Conservation (phyloP, 129 eudicot species). For the Ambrosia trifida region DNA sequence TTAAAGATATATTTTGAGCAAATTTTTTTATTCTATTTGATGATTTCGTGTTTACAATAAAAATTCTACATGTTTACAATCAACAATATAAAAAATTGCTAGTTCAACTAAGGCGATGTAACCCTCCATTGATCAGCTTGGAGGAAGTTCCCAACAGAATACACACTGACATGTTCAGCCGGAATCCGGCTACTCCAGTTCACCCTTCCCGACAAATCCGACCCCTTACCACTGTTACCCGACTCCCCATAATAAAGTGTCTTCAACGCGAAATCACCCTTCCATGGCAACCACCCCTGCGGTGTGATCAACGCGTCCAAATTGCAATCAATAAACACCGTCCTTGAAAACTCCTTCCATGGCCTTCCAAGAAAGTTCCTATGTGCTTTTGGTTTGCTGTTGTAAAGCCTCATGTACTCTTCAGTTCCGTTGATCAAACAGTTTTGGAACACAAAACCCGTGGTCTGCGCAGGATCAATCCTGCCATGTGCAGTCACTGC, state of each 20-base stretch:
- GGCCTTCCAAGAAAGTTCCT: constrained; percentile 71
- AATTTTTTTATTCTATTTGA: no score
- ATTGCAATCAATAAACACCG: constrained; percentile 47
- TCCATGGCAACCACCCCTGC: constrained; percentile 80
- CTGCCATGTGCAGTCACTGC: constrained; percentile 82
- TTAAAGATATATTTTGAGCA: no score
- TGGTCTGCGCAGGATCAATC: constrained; percentile 62
- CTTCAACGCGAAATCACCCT: constrained; percentile 56
- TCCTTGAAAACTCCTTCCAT: constrained; percentile 80
- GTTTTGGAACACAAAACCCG: constrained; percentile 61
- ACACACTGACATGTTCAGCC: constrained; percentile 42
- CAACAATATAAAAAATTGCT: not conserved
- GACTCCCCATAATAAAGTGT: constrained; percentile 72
- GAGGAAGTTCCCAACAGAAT: constrained; percentile 58
- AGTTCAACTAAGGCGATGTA: constrained; percentile 21
- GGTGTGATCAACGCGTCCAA: constrained; percentile 54
- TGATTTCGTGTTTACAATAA: no score
- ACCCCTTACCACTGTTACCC: constrained; percentile 48
- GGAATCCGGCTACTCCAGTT: constrained; percentile 73
- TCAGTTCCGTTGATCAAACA: constrained; percentile 62
- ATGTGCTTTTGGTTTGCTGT: constrained; percentile 54
- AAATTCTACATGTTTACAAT: no score
- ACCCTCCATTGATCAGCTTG: constrained; percentile 72
- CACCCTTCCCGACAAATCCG: constrained; percentile 47
- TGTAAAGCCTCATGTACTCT: constrained; percentile 46